Percentiles rank a stretch among this genome's conserved stretches.
phyloP scores from a whole-genome alignment of 2,329 filamentous ascomycete genomes.

The Raffaelea deltoideospora region DNA sequence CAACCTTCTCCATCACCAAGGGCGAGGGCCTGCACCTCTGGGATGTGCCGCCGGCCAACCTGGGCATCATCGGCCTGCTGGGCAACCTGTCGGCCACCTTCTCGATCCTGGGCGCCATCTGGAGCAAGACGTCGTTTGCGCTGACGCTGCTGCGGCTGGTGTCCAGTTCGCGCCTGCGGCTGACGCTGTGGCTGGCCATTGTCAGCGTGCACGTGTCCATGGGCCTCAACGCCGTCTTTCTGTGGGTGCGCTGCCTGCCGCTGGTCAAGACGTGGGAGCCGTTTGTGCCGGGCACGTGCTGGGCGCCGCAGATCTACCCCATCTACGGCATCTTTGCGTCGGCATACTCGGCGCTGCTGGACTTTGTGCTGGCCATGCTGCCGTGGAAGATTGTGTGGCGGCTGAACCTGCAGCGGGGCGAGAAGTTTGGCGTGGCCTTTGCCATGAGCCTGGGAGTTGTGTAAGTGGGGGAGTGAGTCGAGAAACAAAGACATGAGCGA shows the following conservation, averaged over 20 bases:
- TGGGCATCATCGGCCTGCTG: slow-evolving; percentile 2
- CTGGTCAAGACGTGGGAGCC: neutral
- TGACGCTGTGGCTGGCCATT: slow-evolving; percentile 17
- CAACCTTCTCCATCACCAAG: no score
- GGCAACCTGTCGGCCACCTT: slow-evolving; percentile 5
- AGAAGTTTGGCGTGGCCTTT: slow-evolving; percentile 15
- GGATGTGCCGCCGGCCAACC: slow-evolving; percentile 3
- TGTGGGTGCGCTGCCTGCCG: slow-evolving; percentile 5
- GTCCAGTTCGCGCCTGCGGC: slow-evolving; percentile 9
- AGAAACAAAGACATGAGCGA: neutral
- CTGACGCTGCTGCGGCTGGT: slow-evolving; percentile 18
- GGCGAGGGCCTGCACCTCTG: slow-evolving; percentile 5
- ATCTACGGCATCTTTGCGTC: no score
- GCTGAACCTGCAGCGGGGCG: slow-evolving; percentile 15
- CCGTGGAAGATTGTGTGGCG: slow-evolving; percentile 16
- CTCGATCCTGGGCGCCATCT: slow-evolving; percentile 5
- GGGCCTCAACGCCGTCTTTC: slow-evolving; percentile 9
- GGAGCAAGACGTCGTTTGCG: slow-evolving; percentile 21
- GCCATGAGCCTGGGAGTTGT: slow-evolving; percentile 19
- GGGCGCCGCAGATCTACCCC: no score
- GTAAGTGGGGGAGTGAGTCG: slow-evolving; percentile 5
- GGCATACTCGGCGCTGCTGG: slow-evolving; percentile 4
- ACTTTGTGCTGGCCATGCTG: slow-evolving; percentile 13
- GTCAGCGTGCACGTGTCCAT: slow-evolving; percentile 17
- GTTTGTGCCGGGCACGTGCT: no score